Percentiles rank a stretch among this genome's conserved stretches.
phyloP scores from a whole-genome alignment of 495 filamentous ascomycete genomes.

The Cenococcum geophilum region DNA sequence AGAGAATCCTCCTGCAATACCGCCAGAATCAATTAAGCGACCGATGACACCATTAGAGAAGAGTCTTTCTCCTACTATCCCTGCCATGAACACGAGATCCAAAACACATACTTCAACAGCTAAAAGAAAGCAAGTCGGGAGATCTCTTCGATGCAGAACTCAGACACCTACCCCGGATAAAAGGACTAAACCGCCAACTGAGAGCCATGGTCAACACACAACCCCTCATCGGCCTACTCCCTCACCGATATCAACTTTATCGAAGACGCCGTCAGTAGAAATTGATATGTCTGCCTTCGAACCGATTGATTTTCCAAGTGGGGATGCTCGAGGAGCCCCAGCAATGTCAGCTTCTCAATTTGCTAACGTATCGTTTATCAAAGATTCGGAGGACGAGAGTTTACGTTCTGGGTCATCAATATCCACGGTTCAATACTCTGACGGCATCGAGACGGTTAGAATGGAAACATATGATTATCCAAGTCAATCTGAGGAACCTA shows the following conservation, averaged over 20 bases:
- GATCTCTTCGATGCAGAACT: neutral
- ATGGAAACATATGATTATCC: constrained; percentile 3
- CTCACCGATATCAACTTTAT: neutral
- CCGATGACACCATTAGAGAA: neutral
- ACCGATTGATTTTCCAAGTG: neutral
- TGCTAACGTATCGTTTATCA: neutral
- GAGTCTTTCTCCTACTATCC: neutral
- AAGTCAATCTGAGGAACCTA: neutral
- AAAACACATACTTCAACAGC: constrained; percentile 22
- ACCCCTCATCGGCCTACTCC: neutral
- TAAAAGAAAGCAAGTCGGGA: constrained; percentile 1
- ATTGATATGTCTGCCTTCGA: neutral
- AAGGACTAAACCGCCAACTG: neutral
- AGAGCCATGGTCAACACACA: neutral
- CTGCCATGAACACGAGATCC: constrained; percentile 28
- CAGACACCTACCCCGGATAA: neutral
- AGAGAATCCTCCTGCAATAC: neutral
- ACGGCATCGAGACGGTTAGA: neutral
- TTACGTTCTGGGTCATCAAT: constrained; percentile 7
- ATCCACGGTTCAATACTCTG: constrained; percentile 7
- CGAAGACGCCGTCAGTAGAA: neutral
- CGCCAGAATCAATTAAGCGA: neutral
- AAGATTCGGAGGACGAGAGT: constrained; percentile 4
- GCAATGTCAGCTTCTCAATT: neutral
- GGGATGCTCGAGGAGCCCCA: neutral